Conservation (phyloP, 2,329 filamentous ascomycete genomes). For the Colletotrichum phormii region DNA sequence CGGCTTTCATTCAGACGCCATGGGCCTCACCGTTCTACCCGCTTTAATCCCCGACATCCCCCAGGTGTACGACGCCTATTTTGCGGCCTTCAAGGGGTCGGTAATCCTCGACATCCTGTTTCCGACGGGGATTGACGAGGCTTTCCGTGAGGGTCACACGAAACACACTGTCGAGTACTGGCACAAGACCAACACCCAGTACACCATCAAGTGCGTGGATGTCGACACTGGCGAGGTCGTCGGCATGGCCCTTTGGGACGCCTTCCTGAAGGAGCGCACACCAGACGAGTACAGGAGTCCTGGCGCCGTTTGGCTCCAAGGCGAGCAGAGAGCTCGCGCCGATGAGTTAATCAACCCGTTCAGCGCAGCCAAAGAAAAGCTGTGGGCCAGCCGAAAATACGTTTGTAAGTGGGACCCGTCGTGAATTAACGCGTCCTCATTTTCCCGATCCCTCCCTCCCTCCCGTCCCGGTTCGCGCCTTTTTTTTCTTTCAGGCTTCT, state of each 20-base stretch:
- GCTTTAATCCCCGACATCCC: conserved; percentile 59
- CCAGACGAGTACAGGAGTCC: conserved; percentile 56
- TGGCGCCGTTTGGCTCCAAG: conserved; percentile 58
- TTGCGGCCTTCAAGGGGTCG: conserved; percentile 54
- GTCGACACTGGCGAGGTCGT: conserved; percentile 54
- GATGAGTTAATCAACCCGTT: conserved; percentile 56
- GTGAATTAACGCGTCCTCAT: background rate
- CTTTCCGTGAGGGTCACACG: conserved; percentile 56
- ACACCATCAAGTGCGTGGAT: conserved; percentile 61
- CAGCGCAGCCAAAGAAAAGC: conserved; percentile 53
- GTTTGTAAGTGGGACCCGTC: conserved; percentile 51
- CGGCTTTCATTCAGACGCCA: conserved; percentile 37
- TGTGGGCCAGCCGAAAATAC: conserved; percentile 52
- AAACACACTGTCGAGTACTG: conserved; percentile 53
- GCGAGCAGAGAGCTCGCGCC: conserved; percentile 54
- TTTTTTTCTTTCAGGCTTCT: background rate
- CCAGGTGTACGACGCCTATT: conserved; percentile 60
- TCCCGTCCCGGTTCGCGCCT: background rate
- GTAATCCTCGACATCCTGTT: conserved; percentile 58
- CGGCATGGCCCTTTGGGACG: conserved; percentile 60
- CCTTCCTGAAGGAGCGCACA: conserved; percentile 50
- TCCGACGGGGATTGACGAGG: conserved; percentile 47
- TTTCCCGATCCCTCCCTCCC: background rate
- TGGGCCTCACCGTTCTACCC: conserved; percentile 55
- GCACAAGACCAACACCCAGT: conserved; percentile 52